These are phyloP conservation scores for Gamsiella multidivaricata DNA, from an alignment of 192 early-diverging fungal genomes.

Conservation along the genomic window DNA sequence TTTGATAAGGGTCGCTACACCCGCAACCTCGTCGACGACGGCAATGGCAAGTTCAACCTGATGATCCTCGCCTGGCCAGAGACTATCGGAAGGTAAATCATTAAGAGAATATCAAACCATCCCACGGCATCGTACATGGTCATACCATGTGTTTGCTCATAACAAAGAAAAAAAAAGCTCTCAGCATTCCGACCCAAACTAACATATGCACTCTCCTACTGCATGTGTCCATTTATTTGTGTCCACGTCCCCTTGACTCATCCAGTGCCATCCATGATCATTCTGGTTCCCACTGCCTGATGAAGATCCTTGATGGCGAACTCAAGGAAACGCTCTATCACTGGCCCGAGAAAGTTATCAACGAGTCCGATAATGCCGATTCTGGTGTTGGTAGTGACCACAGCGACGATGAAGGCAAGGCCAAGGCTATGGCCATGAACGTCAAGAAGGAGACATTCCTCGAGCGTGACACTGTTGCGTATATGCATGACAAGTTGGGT, in stretches of 20 bases:
- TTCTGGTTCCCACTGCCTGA: constrained; percentile 89
- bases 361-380: constrained; percentile 40
- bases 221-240: not conserved
- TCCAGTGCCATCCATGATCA: constrained; percentile 94
- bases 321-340: constrained; percentile 83
- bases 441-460: constrained; percentile 64
- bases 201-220: constrained; percentile 4
- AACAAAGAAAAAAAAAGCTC: too few relatives aligned
- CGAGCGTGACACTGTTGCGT: constrained; percentile 76
- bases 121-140: not conserved
- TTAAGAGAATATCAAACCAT: not conserved
- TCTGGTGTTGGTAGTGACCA: constrained; percentile 48
- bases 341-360: constrained; percentile 68
- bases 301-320: constrained; percentile 90
- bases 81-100: constrained; percentile 66
- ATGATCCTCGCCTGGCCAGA: constrained; percentile 91
- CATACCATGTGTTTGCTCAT: constrained; percentile 12
- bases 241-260: not conserved
- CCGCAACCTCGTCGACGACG: constrained; percentile 89
- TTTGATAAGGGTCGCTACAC: constrained; percentile 86
- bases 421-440: constrained; percentile 35
- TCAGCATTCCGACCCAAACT: constrained; percentile 9
- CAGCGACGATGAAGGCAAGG: constrained; percentile 34
- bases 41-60: constrained; percentile 95
- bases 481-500: constrained; percentile 93